phyloP scores from a whole-genome alignment of 345 rosid species.

The Fremontodendron californicum region DNA sequence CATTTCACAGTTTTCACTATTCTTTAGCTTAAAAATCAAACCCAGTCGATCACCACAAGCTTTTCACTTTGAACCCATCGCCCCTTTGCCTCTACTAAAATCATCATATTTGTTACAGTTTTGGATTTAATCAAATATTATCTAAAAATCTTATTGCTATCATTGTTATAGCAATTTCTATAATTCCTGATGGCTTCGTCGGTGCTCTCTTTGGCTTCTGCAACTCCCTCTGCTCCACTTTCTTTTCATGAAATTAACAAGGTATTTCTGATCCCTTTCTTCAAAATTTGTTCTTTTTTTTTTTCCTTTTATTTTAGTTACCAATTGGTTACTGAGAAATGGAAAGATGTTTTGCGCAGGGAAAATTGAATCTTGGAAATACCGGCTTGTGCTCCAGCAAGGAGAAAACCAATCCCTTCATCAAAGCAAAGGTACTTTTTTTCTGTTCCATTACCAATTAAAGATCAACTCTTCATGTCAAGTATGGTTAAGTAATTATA shows the following conservation, averaged over 20 bases:
- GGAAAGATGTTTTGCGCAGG: conserved; percentile 32
- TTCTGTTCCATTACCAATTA: not conserved
- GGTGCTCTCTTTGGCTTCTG: conserved; percentile 53
- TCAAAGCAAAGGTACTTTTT: conserved; percentile 51
- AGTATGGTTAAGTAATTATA: not conserved
- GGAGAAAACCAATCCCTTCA: conserved; percentile 33
- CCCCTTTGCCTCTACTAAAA: not conserved
- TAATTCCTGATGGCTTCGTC: conserved; percentile 55
- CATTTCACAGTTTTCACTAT: not conserved
- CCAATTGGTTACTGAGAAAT: conserved; percentile 16
- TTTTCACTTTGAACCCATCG: not conserved
- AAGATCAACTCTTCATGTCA: not conserved
- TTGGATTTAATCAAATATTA: not conserved
- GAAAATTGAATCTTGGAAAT: conserved; percentile 56
- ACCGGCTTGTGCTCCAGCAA: conserved; percentile 27
- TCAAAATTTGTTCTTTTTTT: not conserved
- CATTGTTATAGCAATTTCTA: not conserved
- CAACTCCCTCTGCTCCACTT: conserved; percentile 41
- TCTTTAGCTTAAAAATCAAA: not conserved
- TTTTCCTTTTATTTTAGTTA: not conserved
- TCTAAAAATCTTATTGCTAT: not conserved
- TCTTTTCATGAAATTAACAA: conserved; percentile 48
- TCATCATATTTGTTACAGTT: not conserved
- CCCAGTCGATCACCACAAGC: not conserved
- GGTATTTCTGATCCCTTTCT: conserved; percentile 33